These are phyloP conservation scores for Ceratobasidium sp. DNA, from an alignment of 1,284 basidiomycete species.

Conservation along the genomic window DNA sequence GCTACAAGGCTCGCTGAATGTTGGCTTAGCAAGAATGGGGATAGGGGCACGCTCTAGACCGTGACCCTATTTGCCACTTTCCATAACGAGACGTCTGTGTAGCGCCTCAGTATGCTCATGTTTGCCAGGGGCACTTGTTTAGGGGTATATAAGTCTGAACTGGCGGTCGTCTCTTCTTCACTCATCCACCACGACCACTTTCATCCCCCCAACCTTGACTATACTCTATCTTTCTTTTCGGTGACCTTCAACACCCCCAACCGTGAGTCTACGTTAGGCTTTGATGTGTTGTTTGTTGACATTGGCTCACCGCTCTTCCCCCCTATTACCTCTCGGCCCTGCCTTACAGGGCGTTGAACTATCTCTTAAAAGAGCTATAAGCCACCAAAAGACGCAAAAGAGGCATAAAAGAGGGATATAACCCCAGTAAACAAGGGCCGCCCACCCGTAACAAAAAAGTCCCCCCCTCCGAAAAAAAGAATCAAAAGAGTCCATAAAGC, in stretches of 20 bases:
- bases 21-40: background rate
- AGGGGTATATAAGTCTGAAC: background rate
- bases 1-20: too few relatives aligned
- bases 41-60: background rate
- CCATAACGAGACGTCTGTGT: background rate
- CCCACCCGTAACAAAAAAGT: background rate
- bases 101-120: background rate
- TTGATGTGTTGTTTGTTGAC: too few relatives aligned
- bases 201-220: background rate
- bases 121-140: background rate
- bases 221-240: background rate
- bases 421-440: slow-evolving; percentile 18
- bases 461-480: background rate
- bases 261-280: background rate
- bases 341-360: background rate
- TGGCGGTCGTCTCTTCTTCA: background rate
- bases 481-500: background rate
- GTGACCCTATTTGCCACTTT: background rate
- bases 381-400: slow-evolving; percentile 27
- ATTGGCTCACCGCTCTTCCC: background rate
- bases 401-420: slow-evolving; percentile 15
- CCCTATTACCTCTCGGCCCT: background rate
- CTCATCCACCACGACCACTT: background rate
- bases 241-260: background rate
- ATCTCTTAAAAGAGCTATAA: slow-evolving; percentile 19